phyloP scores from a whole-genome alignment of 441 rosid genomes.

The Populus trichocarpa region DNA sequence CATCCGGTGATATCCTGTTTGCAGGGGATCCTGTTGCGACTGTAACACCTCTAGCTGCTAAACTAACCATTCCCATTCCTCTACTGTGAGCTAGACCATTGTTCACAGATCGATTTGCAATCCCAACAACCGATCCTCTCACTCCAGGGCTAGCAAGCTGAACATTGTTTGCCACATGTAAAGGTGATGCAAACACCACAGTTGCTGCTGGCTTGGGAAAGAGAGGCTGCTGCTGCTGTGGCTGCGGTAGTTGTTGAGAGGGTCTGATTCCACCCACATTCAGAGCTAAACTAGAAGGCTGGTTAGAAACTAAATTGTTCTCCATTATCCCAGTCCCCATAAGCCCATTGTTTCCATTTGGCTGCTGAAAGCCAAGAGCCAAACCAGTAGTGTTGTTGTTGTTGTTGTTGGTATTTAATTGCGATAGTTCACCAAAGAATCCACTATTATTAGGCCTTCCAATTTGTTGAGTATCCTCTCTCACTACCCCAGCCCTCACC shows the following conservation, averaged over 20 bases:
- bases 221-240: conserved; percentile 48
- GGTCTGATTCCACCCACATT: conserved; percentile 42
- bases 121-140: conserved; percentile 42
- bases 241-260: conserved; percentile 34
- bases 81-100: conserved; percentile 49
- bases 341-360: conserved; percentile 35
- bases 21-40: conserved; percentile 59
- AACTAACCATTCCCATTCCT: conserved; percentile 45
- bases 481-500: conserved; percentile 86
- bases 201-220: conserved; percentile 69
- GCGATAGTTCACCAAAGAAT: conserved; percentile 43
- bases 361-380: conserved; percentile 55
- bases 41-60: conserved; percentile 33
- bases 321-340: conserved; percentile 24
- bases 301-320: conserved; percentile 33
- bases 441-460: conserved; percentile 32
- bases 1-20: conserved; percentile 62
- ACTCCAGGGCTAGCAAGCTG: conserved; percentile 43
- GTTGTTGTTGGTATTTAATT: conserved; percentile 32
- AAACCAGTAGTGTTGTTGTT: conserved; percentile 32
- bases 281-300: conserved; percentile 42
- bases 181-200: conserved; percentile 49
- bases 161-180: conserved; percentile 29
- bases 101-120: conserved; percentile 38
- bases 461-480: conserved; percentile 55